Base-by-base conservation (phyloP, 208 protist genomes). In the Lotmaria passim region DNA sequence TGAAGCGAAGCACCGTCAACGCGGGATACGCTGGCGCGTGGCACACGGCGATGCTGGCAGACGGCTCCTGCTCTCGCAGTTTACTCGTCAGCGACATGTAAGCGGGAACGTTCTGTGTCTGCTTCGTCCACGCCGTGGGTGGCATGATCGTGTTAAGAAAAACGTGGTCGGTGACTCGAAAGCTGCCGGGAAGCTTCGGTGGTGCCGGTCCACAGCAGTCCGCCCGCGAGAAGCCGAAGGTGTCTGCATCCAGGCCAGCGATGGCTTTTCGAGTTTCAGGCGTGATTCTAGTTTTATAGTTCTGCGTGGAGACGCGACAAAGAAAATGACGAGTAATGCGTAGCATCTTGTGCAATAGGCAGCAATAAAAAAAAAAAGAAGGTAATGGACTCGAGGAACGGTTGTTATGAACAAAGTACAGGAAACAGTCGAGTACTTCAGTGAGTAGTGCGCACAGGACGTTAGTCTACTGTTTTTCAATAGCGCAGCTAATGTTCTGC, bases 151-250 rank as follows among this genome's bases (percentile, higher is more conserved):
- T 78, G 59, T 30, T 43, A 14, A 63, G 46, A 31, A 71, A 21
- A 36, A 76, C 28, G 61, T 76, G 61, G 15, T 69, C 53, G 46
- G 31, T 58, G 21, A 59, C 38, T 5, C 15, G 21, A 21, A 44
- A 57, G 26, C 53, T 69, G 47, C 57, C 63, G 3, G 24, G 23
- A 36, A 67, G 57, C 33, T 48, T 48, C 14, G 19, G 31, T 21
- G 67, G 60, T 17, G 60, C 34, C 21, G 52, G 17, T 1, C 60
- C 68, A 30, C 43, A 56, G 50, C 74, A 64, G 24, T 70, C 62
- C 5, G 38, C 14, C 3, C 73, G 59, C 2, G 38, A 2, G 23
- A 79, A 59, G 12, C 74, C 48, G 51, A 75, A 53, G 26, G 55
- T 34, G 4, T 30, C 66, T 7, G 60, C 58, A 50, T 69, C 47